These are phyloP conservation scores for Lactarius evosmus DNA, from an alignment of 768 basidiomycete species.

Conservation along the genomic window DNA sequence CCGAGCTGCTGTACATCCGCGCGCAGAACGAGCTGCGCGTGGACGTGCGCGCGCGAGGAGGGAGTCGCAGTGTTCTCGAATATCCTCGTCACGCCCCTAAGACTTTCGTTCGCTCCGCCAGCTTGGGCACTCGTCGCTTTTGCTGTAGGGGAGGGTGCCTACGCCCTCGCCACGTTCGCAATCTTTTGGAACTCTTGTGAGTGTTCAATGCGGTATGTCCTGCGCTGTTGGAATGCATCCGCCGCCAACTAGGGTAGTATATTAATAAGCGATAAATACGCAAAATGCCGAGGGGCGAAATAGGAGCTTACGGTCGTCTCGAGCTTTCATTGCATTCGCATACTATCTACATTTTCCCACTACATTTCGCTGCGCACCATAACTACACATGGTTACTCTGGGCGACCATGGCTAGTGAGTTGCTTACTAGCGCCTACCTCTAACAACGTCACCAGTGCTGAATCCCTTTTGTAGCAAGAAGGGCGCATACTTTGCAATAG, in stretches of 20 bases:
- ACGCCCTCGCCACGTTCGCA: constrained; percentile 55
- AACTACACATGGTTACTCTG: constrained; percentile 27
- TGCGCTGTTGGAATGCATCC: no score
- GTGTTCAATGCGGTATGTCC: constrained; percentile 24
- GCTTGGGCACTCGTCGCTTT: constrained; percentile 74
- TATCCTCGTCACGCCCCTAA: constrained; percentile 65
- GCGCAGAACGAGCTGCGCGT: constrained; percentile 67
- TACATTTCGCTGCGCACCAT: no score
- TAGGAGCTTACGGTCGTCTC: no score
- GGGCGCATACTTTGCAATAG: constrained; percentile 42
- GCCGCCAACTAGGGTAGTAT: no score
- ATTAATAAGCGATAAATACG: no score
- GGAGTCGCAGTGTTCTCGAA: constrained; percentile 76
- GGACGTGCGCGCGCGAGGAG: constrained; percentile 74
- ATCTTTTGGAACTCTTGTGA: constrained; percentile 46
- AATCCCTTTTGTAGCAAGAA: constrained; percentile 25
- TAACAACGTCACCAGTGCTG: not conserved
- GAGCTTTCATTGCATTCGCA: no score
- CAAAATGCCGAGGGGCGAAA: no score
- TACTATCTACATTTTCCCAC: no score
- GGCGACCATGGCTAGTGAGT: constrained; percentile 35
- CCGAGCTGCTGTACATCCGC: constrained; percentile 59
- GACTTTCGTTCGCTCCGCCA: constrained; percentile 46
- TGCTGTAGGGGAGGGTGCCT: constrained; percentile 78
- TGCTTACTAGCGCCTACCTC: not conserved